Evolutionary conservation across 257 asterid genomes (phyloP).

Genomic region (Fraxinus anomala): DNA sequence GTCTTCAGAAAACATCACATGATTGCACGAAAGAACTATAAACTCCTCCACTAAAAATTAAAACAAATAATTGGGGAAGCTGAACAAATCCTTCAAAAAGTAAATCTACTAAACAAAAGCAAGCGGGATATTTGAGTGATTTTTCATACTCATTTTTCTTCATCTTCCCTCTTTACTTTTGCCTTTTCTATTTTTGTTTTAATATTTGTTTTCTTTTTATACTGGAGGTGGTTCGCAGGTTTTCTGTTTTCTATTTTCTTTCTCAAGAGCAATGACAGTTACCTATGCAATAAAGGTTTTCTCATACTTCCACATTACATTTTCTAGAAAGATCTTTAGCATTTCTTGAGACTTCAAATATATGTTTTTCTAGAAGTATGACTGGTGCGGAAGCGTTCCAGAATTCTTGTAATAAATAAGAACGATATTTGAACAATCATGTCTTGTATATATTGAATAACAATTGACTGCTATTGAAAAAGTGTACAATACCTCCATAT

Average conservation of each 20-base stretch:
- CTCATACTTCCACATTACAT: not conserved
- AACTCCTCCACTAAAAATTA: not conserved
- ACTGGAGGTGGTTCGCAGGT: not conserved
- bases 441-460: too few relatives aligned
- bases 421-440: too few relatives aligned
- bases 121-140: not conserved
- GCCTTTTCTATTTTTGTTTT: not conserved
- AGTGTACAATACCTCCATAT: too few relatives aligned
- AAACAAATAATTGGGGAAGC: not conserved
- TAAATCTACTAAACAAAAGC: not conserved
- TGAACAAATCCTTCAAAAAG: not conserved
- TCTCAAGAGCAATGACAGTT: not conserved
- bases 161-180: not conserved
- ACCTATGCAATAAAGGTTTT: not conserved
- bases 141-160: not conserved
- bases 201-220: not conserved
- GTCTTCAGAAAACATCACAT: conserved; percentile 27
- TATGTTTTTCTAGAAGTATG: not conserved
- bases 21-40: not conserved
- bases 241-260: not conserved
- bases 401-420: too few relatives aligned
- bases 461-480: too few relatives aligned
- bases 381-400: not conserved
- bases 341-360: not conserved
- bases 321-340: not conserved